Base-by-base conservation (phyloP, 1,139 yeast species). In the Protomyces gravidus region DNA sequence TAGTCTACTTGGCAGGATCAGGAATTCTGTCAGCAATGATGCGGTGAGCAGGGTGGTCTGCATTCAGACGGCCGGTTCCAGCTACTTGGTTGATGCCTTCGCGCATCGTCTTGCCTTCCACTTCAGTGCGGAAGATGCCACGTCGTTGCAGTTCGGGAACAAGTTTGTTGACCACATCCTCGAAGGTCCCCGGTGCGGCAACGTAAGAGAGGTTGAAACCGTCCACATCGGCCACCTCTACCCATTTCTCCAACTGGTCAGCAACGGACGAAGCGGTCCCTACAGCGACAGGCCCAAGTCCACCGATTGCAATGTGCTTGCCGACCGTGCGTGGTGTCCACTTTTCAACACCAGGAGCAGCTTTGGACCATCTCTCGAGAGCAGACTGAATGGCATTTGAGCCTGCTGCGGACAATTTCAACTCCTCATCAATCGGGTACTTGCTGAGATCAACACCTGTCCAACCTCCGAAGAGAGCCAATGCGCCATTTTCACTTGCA, bases 161-260 rank as follows among this genome's bases (percentile, higher is more conserved):
- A 58, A 74, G 63, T 27, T 67, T 56, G 26, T 74, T 73, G 32
- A 73, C 71, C 53, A 74, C 68, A 36, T 70, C 71, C 51, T 72
- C 73, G 61, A 70, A 74, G 39, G 74, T 67, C 33, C 72, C 74
- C 1, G 76, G 76, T 30, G 67, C 62, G 1, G 71, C 66, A 7
- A 73, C 68, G 59, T 72, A 71, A 2, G 72, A 66, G 32, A 74
- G 66, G 57, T 74, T 74, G 66, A 74, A 72, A 3, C 77, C 77
- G 61, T 72, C 75, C 47, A 74, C 67, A 39, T 69, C 75, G 4
- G 74, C 67, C 11, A 63, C 63, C 9, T 71, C 73, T 19, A 72
- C 73, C 72, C 74, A 74, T 11, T 66, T 65, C 55, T 73, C 73
- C 42, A 74, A 67, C 42, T 67, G 60, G 46, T 73, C 71, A 1